Evolutionary conservation across 768 basidiomycete species (phyloP).

Genomic region (Artomyces pyxidatus): DNA sequence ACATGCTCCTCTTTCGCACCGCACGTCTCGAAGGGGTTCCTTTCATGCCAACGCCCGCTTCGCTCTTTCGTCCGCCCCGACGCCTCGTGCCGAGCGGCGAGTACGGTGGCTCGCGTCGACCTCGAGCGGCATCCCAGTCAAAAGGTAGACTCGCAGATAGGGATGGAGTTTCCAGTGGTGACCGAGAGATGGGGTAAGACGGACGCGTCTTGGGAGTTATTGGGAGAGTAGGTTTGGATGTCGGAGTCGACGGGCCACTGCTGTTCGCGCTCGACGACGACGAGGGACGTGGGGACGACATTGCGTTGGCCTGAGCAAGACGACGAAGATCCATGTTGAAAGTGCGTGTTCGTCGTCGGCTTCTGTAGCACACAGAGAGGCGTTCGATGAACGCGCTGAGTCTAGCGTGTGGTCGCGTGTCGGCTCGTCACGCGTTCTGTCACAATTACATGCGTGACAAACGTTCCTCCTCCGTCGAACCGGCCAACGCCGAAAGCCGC

Average conservation of each 20-base stretch:
- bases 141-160: conserved; percentile 72
- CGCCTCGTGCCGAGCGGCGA: conserved; percentile 46
- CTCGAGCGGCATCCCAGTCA: conserved; percentile 82
- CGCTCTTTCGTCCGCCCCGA: conserved; percentile 32
- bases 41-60: conserved; percentile 16
- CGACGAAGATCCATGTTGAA: conserved; percentile 46
- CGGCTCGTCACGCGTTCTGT: conserved; percentile 4
- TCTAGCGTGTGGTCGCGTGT: too few species aligned
- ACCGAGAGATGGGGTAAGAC: conserved; percentile 43
- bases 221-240: conserved; percentile 16
- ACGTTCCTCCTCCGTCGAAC: too few species aligned
- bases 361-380: background rate
- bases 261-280: conserved; percentile 9
- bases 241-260: conserved; percentile 25
- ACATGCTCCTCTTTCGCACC: conserved; percentile 53
- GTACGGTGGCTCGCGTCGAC: conserved; percentile 65
- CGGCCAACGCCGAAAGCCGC: too few species aligned
- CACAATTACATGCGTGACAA: conserved; percentile 7
- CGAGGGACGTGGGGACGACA: conserved; percentile 30
- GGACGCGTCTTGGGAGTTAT: conserved; percentile 39
- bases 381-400: too few species aligned
- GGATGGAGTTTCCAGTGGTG: conserved; percentile 60
- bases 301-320: conserved; percentile 39
- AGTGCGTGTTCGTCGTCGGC: background rate
- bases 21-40: conserved; percentile 43